phyloP scores from a whole-genome alignment of 306 rosid species.

The Trichosanthes cucumerina region DNA sequence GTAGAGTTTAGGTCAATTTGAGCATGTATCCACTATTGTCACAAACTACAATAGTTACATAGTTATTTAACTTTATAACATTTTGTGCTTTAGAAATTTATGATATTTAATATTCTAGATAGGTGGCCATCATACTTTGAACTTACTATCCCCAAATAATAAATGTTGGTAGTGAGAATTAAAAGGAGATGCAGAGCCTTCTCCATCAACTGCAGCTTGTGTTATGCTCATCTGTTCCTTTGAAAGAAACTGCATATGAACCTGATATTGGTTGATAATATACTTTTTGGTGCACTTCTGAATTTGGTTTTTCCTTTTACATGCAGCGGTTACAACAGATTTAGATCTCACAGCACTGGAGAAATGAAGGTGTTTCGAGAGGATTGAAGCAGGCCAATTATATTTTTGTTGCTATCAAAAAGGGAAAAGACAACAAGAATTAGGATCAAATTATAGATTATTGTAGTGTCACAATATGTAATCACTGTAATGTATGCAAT shows the following conservation, averaged over 20 bases:
- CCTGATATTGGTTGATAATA: background rate
- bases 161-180: background rate
- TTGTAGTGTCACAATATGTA: background rate
- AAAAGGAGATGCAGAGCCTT: background rate
- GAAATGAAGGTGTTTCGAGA: conserved; percentile 1
- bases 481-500: background rate
- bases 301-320: background rate
- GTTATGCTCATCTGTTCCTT: background rate
- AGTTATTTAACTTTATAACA: background rate
- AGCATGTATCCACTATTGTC: background rate
- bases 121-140: background rate
- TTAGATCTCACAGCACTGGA: background rate
- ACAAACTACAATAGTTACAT: background rate
- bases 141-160: background rate
- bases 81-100: background rate
- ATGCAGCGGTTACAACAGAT: background rate
- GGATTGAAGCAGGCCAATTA: background rate
- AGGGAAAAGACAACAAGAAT: background rate
- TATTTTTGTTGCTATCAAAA: background rate
- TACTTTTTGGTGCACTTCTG: background rate
- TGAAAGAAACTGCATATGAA: background rate
- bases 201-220: background rate
- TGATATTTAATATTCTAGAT: background rate
- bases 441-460: background rate
- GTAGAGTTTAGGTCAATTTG: background rate